Conservation (phyloP, 192 early-diverging fungal species). For the Mortierella claussenii region DNA sequence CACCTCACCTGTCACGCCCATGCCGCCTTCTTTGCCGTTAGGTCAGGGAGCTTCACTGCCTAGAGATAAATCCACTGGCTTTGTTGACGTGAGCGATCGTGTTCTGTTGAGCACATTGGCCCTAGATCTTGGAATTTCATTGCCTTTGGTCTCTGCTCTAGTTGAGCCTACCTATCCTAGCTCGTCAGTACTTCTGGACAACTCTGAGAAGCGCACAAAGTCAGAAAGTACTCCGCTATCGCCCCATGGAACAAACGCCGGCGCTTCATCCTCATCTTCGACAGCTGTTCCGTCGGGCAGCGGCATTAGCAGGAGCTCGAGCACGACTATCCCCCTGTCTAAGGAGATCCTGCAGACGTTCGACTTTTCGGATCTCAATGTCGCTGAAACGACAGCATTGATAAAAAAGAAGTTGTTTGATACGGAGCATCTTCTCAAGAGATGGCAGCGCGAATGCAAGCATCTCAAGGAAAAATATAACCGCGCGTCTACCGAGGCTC, state of each 20-base stretch:
- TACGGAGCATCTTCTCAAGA: slow-evolving; percentile 44
- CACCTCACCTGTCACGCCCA: slow-evolving; percentile 13
- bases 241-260: slow-evolving; percentile 1
- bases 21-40: slow-evolving; percentile 1
- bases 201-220: slow-evolving; percentile 19
- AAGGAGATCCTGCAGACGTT: slow-evolving; percentile 34
- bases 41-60: not conserved
- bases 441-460: slow-evolving; percentile 52
- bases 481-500: slow-evolving; percentile 35
- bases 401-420: slow-evolving; percentile 49
- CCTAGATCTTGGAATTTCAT: slow-evolving; percentile 40
- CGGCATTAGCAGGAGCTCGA: slow-evolving; percentile 25
- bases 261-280: slow-evolving; percentile 9
- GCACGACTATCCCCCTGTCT: slow-evolving; percentile 33
- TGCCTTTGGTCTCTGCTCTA: slow-evolving; percentile 17
- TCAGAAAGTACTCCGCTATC: slow-evolving; percentile 8
- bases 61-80: not conserved
- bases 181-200: slow-evolving; percentile 40
- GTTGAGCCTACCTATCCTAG: slow-evolving; percentile 9
- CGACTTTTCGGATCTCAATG: slow-evolving; percentile 33
- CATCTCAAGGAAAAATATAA: slow-evolving; percentile 60
- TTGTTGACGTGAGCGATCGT: slow-evolving; percentile 11
- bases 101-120: slow-evolving; percentile 23
- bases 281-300: not conserved
- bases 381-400: slow-evolving; percentile 20